A percentile compares a stretch with the other conserved stretches of the same genome.
These are phyloP conservation scores for Colletotrichum zoysiae DNA, from an alignment of 2,329 filamentous ascomycete species.

Conservation along the genomic window DNA sequence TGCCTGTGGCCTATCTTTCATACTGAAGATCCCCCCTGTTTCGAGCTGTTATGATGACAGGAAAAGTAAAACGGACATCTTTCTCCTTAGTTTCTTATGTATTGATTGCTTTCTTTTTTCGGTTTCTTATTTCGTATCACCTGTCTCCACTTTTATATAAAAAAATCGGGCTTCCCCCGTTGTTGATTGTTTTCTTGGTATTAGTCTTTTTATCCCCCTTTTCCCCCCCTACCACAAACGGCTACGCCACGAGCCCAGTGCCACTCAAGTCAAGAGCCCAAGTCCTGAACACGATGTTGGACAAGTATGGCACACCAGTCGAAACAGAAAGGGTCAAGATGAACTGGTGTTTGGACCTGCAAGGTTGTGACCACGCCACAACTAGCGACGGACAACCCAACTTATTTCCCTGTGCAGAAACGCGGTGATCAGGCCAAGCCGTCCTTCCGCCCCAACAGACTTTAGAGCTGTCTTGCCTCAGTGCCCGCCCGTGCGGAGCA, in stretches of 20 bases:
- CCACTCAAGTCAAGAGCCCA: not conserved
- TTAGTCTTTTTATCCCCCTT: not conserved
- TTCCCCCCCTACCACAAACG: not conserved
- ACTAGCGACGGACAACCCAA: constrained; percentile 1
- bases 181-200: no score
- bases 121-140: not conserved
- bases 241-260: not conserved
- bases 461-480: not conserved
- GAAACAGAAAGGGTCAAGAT: not conserved
- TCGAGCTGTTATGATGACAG: not conserved
- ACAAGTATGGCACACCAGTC: not conserved
- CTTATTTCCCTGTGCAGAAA: not conserved
- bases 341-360: not conserved
- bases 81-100: not conserved
- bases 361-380: constrained; percentile 12
- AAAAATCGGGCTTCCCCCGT: not conserved
- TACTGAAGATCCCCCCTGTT: not conserved
- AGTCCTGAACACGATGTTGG: not conserved
- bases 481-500: not conserved
- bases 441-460: not conserved
- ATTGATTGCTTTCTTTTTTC: not conserved
- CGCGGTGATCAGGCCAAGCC: no score
- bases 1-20: not conserved
- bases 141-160: no score
- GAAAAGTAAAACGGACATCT: not conserved